These are phyloP conservation scores for Colletotrichum graminicola DNA, from an alignment of 2,329 filamentous ascomycete genomes.

Conservation along the genomic window DNA sequence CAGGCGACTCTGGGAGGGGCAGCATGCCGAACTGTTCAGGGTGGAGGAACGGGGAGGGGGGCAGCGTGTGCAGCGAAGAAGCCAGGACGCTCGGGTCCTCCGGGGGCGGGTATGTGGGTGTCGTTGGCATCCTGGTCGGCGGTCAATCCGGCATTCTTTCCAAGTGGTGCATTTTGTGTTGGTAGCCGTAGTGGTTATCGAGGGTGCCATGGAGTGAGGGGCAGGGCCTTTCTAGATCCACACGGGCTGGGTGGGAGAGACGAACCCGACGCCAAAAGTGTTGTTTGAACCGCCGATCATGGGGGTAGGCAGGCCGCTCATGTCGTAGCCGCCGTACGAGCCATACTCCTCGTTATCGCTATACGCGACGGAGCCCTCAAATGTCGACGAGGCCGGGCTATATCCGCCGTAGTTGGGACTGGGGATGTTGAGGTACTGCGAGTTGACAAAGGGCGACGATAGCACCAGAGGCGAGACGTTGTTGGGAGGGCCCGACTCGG, in stretches of 20 bases:
- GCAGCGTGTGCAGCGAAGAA: conserved; percentile 53
- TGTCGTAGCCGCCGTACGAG: conserved; percentile 56
- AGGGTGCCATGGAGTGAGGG: conserved; percentile 48
- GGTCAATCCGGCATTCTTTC: conserved; percentile 66
- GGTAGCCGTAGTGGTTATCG: conserved; percentile 54
- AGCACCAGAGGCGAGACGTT: conserved; percentile 68
- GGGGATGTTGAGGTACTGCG: conserved; percentile 73
- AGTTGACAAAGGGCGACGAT: conserved; percentile 66
- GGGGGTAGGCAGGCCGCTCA: conserved; percentile 58
- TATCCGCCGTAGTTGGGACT: conserved; percentile 71
- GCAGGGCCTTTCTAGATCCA: conserved; percentile 64
- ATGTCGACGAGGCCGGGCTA: conserved; percentile 73
- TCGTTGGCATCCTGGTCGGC: conserved; percentile 64
- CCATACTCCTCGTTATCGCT: conserved; percentile 71
- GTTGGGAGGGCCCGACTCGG: conserved; percentile 59
- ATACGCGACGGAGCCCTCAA: conserved; percentile 72
- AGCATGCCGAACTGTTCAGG: conserved; percentile 59
- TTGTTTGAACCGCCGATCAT: conserved; percentile 57
- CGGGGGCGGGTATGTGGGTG: conserved; percentile 58
- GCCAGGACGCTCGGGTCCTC: conserved; percentile 56
- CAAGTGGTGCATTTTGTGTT: conserved; percentile 49
- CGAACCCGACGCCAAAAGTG: conserved; percentile 70
- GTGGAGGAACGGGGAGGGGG: conserved; percentile 60
- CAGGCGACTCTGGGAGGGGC: conserved; percentile 60
- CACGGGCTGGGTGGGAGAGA: conserved; percentile 72